These are phyloP conservation scores for Mrakia gelida DNA, from an alignment of 768 basidiomycete species.

Conservation along the genomic window DNA sequence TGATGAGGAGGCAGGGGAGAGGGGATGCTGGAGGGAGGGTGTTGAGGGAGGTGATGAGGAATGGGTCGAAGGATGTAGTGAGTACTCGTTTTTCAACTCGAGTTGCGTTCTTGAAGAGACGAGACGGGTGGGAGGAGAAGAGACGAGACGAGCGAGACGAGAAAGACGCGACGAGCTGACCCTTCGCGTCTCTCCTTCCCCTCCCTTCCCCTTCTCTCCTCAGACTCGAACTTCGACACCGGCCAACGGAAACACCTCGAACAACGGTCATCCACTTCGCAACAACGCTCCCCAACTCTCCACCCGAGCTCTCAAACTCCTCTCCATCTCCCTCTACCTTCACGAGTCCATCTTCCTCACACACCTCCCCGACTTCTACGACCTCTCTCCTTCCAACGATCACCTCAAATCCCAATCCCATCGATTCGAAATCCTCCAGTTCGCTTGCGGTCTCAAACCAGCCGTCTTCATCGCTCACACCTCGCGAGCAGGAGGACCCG, in stretches of 20 bases:
- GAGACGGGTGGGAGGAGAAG: too few species aligned
- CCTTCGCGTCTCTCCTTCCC: too few species aligned
- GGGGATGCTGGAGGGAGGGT: neutral
- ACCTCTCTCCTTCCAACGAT: too few species aligned
- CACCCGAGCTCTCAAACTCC: slow-evolving; percentile 1
- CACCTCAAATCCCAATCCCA: neutral
- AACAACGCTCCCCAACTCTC: neutral
- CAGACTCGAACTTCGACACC: neutral
- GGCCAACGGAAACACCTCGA: too few species aligned
- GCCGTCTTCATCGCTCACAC: slow-evolving; percentile 10
- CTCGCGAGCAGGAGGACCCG: neutral
- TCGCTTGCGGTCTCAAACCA: slow-evolving; percentile 11
- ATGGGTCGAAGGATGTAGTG: neutral
- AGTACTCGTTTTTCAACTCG: neutral
- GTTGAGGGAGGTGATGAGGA: neutral
- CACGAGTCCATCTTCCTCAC: slow-evolving; percentile 7
- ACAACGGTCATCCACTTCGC: neutral
- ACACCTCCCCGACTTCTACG: slow-evolving; percentile 2
- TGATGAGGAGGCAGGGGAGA: neutral
- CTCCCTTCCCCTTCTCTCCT: neutral
- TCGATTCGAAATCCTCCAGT: slow-evolving; percentile 23
- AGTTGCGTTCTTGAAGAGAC: neutral
- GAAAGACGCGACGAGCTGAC: too few species aligned
- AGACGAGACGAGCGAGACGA: too few species aligned
- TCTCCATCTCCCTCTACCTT: slow-evolving; percentile 20